Conservation (phyloP, 1,139 yeast species). For the Suhomyces yuchorum region DNA sequence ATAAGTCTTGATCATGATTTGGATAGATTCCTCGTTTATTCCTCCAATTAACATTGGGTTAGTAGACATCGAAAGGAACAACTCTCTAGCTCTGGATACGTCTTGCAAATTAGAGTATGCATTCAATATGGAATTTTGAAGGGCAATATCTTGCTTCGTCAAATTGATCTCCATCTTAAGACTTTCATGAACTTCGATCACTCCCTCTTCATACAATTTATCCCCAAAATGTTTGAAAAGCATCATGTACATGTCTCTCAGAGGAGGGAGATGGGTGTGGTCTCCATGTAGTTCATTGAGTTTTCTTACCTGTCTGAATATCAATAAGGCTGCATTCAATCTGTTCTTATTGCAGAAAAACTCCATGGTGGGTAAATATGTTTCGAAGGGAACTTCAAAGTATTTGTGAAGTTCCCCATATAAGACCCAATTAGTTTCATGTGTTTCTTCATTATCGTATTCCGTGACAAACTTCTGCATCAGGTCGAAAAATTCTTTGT, state of each 20-base stretch:
- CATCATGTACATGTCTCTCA: conserved; percentile 63
- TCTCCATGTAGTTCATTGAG: conserved; percentile 57
- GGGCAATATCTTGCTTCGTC: conserved; percentile 54
- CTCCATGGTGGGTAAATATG: conserved; percentile 61
- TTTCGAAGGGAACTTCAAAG: conserved; percentile 61
- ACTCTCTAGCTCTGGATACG: conserved; percentile 58
- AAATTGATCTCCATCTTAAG: conserved; percentile 66
- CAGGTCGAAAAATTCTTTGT: conserved; percentile 36
- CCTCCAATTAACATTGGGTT: conserved; percentile 53
- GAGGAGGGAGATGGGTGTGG: conserved; percentile 54
- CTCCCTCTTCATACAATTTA: conserved; percentile 65
- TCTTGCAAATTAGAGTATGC: conserved; percentile 70
- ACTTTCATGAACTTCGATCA: conserved; percentile 63
- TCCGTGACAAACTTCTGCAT: conserved; percentile 51
- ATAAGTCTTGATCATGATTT: conserved; percentile 69
- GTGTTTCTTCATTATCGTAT: conserved; percentile 41
- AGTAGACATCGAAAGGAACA: conserved; percentile 61
- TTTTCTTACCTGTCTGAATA: conserved; percentile 64
- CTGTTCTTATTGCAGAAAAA: conserved; percentile 59
- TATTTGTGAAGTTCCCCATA: conserved; percentile 62
- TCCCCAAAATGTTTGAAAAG: conserved; percentile 66
- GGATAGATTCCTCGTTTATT: conserved; percentile 67
- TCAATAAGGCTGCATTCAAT: conserved; percentile 63
- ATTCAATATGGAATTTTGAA: conserved; percentile 65
- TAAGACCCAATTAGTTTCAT: conserved; percentile 62